A percentile compares a stretch with the other conserved stretches of the same genome.
Evolutionary conservation across 129 eudicot species (phyloP).

Genomic region (Logfia minima): DNA sequence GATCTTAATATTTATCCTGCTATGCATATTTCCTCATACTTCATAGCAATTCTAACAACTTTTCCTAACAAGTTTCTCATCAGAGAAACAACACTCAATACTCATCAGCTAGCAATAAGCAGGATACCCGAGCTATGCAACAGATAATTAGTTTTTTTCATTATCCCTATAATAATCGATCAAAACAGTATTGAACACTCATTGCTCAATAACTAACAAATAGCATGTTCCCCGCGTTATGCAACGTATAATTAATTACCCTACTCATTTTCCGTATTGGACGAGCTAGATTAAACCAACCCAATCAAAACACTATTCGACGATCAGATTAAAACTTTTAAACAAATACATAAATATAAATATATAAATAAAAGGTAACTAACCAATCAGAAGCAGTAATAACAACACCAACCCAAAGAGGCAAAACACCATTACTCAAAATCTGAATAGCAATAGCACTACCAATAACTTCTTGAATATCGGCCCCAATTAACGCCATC

Average conservation of each 20-base stretch:
- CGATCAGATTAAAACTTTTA: neutral
- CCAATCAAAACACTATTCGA: neutral
- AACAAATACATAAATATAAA: neutral
- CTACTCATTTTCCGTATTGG: too few species aligned
- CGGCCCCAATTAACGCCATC: slow-evolving; percentile 84
- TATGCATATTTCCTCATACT: neutral
- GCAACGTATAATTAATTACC: neutral
- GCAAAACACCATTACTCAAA: slow-evolving; percentile 76
- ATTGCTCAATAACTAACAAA: neutral
- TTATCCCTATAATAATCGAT: too few species aligned
- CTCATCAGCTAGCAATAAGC: neutral
- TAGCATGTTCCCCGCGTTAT: neutral
- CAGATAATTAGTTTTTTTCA: too few species aligned
- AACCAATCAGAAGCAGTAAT: slow-evolving; percentile 97
- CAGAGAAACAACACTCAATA: too few species aligned
- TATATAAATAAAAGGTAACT: slow-evolving; percentile 3
- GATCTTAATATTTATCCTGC: too few species aligned
- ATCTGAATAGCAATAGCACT: slow-evolving; percentile 94
- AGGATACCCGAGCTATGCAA: too few species aligned
- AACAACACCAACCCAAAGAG: slow-evolving; percentile 94
- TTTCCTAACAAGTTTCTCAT: too few species aligned
- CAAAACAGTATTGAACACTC: neutral
- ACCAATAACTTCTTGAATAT: slow-evolving; percentile 93
- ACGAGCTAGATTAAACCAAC: neutral
- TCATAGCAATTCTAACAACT: neutral